Percentiles rank a stretch among this genome's conserved stretches.
Conservation (phyloP, 116 monocot genomes). For the Dioscorea cayenensis region DNA sequence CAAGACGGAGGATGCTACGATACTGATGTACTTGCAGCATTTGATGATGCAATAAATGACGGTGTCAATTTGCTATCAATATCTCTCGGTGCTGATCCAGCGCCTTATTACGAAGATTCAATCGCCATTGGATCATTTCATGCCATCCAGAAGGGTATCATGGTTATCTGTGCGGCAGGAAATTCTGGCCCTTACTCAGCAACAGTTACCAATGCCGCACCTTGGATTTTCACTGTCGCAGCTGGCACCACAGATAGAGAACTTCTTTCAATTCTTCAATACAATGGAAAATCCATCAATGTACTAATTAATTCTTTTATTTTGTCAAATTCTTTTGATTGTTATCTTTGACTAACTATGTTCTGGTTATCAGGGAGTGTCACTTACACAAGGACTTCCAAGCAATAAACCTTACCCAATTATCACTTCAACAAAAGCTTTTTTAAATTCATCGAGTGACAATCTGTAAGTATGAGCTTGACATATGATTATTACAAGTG, state of each 20-base stretch:
- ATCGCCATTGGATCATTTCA: not conserved
- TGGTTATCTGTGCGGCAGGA: not conserved
- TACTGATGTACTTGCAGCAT: not conserved
- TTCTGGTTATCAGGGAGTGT: no score
- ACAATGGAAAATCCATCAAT: not conserved
- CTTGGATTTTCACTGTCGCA: not conserved
- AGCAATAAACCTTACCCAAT: no score
- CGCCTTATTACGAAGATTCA: not conserved
- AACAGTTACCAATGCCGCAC: not conserved
- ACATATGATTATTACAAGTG: not conserved
- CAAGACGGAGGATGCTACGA: constrained; percentile 7
- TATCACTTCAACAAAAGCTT: no score
- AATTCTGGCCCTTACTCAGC: not conserved
- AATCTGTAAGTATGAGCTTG: no score
- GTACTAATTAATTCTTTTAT: not conserved
- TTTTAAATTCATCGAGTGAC: no score
- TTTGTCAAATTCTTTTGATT: no score
- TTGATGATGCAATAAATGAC: not conserved
- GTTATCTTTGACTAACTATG: no score
- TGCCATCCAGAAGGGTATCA: not conserved
- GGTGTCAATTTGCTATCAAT: not conserved
- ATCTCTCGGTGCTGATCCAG: not conserved
- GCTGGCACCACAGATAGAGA: not conserved
- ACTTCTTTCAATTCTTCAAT: not conserved
- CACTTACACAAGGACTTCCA: no score